A percentile compares a stretch with the other conserved stretches of the same genome.
Conservation (phyloP, 129 eudicot species). For the Helianthus tuberosus region DNA sequence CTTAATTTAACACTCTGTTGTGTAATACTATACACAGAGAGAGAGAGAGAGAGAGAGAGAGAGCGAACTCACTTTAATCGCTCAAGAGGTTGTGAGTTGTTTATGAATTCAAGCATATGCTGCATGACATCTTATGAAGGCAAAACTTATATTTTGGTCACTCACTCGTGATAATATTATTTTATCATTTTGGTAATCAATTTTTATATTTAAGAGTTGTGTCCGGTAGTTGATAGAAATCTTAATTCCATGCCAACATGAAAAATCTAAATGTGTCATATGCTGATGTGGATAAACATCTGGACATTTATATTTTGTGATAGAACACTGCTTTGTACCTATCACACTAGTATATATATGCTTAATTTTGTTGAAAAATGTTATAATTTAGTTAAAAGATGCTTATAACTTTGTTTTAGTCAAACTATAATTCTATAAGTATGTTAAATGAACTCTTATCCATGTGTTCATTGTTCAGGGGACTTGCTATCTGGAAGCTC, state of each 20-base stretch:
- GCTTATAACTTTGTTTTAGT: background rate
- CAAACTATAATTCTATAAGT: background rate
- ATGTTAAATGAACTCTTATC: slow-evolving; percentile 8
- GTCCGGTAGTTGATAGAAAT: background rate
- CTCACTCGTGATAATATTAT: background rate
- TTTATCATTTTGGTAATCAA: background rate
- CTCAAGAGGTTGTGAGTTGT: background rate
- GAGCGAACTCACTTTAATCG: background rate
- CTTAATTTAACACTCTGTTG: background rate
- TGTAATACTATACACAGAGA: background rate
- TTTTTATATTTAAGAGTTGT: background rate
- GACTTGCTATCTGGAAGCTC: slow-evolving; percentile 76
- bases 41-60: background rate
- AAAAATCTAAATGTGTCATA: background rate
- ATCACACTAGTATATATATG: background rate
- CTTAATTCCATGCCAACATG: background rate
- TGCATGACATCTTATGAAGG: slow-evolving; percentile 7
- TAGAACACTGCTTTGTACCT: background rate
- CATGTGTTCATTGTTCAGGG: slow-evolving; percentile 58
- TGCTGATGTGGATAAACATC: background rate
- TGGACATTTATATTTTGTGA: background rate
- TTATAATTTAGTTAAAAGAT: background rate
- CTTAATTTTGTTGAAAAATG: background rate
- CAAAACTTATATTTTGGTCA: slow-evolving; percentile 11
- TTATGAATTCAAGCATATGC: slow-evolving; percentile 11